These are phyloP conservation scores for Leavenworthia alabamica DNA, from an alignment of 345 rosid genomes.

Conservation along the genomic window DNA sequence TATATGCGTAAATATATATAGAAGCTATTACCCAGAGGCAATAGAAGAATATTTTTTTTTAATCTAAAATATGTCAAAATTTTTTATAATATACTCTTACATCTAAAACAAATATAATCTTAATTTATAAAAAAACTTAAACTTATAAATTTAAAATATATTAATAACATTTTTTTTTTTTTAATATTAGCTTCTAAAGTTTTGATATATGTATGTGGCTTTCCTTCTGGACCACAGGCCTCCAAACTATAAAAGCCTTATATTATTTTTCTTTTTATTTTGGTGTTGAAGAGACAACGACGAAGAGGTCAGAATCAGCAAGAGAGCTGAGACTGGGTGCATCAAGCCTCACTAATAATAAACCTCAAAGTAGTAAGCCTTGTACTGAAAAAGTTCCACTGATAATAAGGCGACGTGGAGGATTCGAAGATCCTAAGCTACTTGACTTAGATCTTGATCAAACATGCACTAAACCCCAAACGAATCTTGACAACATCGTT, in stretches of 20 bases:
- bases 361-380: slow-evolving; percentile 7
- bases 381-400: not conserved
- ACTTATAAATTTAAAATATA: no score
- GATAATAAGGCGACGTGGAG: slow-evolving; percentile 16
- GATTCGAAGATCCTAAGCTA: slow-evolving; percentile 24
- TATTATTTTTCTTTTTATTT: not conserved
- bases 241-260: not conserved
- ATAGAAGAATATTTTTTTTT: no score
- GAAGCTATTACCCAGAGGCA: no score
- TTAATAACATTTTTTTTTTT: no score
- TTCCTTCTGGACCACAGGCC: not conserved
- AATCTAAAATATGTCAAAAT: no score
- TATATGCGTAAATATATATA: no score
- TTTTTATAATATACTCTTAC: no score
- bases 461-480: not conserved
- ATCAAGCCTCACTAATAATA: not conserved
- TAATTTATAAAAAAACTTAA: no score
- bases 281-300: slow-evolving; percentile 13
- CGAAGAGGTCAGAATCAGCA: slow-evolving; percentile 27
- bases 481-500: not conserved
- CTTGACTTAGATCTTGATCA: slow-evolving; percentile 17
- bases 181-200: no score
- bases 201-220: no score
- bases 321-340: slow-evolving; percentile 17
- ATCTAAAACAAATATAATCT: no score